phyloP scores from a whole-genome alignment of 2,329 filamentous ascomycete genomes.

The Chaetoscypha palmicola region DNA sequence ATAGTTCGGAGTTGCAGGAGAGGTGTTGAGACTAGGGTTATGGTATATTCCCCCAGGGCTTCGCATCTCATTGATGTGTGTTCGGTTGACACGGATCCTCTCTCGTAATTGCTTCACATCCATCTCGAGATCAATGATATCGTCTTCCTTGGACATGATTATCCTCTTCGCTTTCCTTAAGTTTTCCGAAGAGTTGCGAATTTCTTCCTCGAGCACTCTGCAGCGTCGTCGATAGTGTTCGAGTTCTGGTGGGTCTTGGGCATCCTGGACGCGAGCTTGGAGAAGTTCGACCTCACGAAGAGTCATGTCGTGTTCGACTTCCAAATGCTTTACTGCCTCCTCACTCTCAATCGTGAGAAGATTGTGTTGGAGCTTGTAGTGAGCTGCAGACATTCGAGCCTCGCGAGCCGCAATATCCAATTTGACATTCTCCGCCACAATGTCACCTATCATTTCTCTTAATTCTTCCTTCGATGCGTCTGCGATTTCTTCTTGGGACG shows the following conservation, averaged over 20 bases:
- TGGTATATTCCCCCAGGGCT: constrained; percentile 66
- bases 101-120: constrained; percentile 72
- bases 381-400: constrained; percentile 75
- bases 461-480: constrained; percentile 50
- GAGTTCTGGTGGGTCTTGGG: constrained; percentile 53
- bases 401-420: constrained; percentile 46
- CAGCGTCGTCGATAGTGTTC: constrained; percentile 46
- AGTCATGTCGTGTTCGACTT: constrained; percentile 89
- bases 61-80: constrained; percentile 74
- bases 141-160: constrained; percentile 71
- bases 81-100: constrained; percentile 81
- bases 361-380: constrained; percentile 85
- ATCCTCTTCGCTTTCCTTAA: constrained; percentile 69
- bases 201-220: constrained; percentile 60
- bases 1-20: constrained; percentile 35
- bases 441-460: constrained; percentile 47
- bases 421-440: constrained; percentile 49
- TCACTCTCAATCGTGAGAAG: constrained; percentile 77
- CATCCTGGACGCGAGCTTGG: constrained; percentile 60
- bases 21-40: constrained; percentile 50
- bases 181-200: constrained; percentile 54
- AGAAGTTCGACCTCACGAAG: constrained; percentile 80
- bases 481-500: constrained; percentile 43
- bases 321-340: constrained; percentile 78
- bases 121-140: constrained; percentile 62